These are phyloP conservation scores for Alternaria gaisen DNA, from an alignment of 2,329 filamentous ascomycete species.

Conservation along the genomic window DNA sequence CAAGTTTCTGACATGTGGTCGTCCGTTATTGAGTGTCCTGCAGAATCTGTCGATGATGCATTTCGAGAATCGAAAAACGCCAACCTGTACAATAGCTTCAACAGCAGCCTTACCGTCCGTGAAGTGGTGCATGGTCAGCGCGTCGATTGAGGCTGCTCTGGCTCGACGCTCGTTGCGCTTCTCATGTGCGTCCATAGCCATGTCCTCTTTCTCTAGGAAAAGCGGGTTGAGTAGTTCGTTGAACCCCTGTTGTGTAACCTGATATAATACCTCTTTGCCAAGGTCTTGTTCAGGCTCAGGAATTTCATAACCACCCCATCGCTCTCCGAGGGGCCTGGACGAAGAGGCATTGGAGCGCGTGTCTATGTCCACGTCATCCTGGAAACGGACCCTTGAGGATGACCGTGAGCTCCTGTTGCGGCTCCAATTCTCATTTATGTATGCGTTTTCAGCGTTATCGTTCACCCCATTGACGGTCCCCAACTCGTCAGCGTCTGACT, in stretches of 20 bases:
- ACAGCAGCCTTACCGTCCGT: conserved; percentile 20
- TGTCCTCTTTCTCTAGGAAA: conserved; percentile 82
- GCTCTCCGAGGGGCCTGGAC: conserved; percentile 71
- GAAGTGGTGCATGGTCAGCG: conserved; percentile 25
- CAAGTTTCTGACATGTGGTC: conserved; percentile 10
- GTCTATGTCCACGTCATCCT: conserved; percentile 75
- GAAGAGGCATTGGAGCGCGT: conserved; percentile 76
- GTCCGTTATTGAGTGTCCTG: conserved; percentile 17
- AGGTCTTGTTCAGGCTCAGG: conserved; percentile 82
- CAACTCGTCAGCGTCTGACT: conserved; percentile 13
- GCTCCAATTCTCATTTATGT: conserved; percentile 23
- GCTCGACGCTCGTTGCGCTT: conserved; percentile 43
- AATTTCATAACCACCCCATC: conserved; percentile 81
- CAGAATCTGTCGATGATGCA: conserved; percentile 34
- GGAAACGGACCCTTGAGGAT: conserved; percentile 81
- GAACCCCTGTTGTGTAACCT: conserved; percentile 89
- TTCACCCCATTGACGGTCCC: conserved; percentile 22
- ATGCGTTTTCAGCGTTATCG: conserved; percentile 18
- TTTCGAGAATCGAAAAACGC: conserved; percentile 40
- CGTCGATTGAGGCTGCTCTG: conserved; percentile 32
- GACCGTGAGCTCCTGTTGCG: conserved; percentile 66
- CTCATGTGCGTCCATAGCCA: conserved; percentile 71
- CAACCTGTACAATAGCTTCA: conserved; percentile 28
- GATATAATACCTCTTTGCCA: conserved; percentile 87
- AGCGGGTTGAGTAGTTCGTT: conserved; percentile 90